Evolutionary conservation across 2,329 filamentous ascomycete species (phyloP).

Genomic region (Acrocalymma vagum): DNA sequence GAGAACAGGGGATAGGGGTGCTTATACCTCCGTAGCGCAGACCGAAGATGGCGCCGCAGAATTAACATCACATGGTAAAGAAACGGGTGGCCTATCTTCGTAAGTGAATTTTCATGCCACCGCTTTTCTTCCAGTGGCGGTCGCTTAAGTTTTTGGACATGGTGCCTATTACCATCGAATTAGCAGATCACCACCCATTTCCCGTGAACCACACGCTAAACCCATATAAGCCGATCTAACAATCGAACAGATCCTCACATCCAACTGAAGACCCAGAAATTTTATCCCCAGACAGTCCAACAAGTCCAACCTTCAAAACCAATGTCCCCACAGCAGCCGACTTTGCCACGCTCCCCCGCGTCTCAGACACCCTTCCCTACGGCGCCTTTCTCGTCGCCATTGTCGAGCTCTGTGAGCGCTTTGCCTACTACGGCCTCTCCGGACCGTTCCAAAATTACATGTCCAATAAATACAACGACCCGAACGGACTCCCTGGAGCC

Average conservation of each 20-base stretch:
- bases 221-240: too few relatives aligned
- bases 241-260: background rate
- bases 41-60: slow-evolving; percentile 29
- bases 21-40: slow-evolving; percentile 43
- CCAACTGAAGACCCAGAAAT: background rate
- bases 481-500: slow-evolving; percentile 51
- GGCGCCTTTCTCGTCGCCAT: slow-evolving; percentile 57
- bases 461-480: slow-evolving; percentile 49
- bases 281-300: background rate
- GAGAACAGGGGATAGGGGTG: slow-evolving; percentile 26
- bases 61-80: slow-evolving; percentile 25
- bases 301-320: slow-evolving; percentile 19
- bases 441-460: slow-evolving; percentile 62
- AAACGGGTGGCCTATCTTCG: slow-evolving; percentile 12
- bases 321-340: slow-evolving; percentile 38
- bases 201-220: too few relatives aligned
- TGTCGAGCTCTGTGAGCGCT: slow-evolving; percentile 59
- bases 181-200: slow-evolving; percentile 7
- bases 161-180: too few relatives aligned
- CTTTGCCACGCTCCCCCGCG: slow-evolving; percentile 32
- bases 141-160: too few relatives aligned
- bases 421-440: slow-evolving; percentile 56
- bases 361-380: slow-evolving; percentile 55
- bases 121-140: too few relatives aligned
- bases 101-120: slow-evolving; percentile 9